Evolutionary conservation across 257 asterid species (phyloP).

Genomic region (Solanum paucissectum): DNA sequence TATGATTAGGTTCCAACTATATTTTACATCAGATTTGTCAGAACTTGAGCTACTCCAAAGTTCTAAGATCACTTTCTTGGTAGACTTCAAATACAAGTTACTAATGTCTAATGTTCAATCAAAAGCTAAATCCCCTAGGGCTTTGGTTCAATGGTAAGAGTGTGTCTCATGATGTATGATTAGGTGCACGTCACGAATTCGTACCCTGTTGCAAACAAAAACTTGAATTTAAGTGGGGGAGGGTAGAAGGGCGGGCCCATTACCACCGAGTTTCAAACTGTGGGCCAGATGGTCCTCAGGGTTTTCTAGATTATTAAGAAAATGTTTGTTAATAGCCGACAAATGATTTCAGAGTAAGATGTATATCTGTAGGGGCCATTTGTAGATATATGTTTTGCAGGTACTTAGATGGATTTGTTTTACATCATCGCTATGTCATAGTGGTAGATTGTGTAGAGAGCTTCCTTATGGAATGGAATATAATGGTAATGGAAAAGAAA

Average conservation of each 20-base stretch:
- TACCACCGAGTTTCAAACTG: background rate
- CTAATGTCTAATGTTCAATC: background rate
- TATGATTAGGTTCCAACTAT: background rate
- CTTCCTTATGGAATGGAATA: background rate
- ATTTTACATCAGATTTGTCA: background rate
- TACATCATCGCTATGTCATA: background rate
- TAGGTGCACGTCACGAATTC: background rate
- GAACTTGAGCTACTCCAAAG: background rate
- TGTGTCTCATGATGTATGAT: background rate
- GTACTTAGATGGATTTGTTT: background rate
- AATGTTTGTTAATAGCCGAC: background rate
- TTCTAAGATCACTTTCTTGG: background rate
- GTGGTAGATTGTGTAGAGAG: background rate
- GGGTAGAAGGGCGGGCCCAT: background rate
- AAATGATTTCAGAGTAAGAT: background rate
- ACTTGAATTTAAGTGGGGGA: background rate
- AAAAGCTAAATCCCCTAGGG: background rate
- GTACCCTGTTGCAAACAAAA: background rate
- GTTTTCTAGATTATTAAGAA: background rate
- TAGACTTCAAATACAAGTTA: background rate
- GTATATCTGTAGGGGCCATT: background rate
- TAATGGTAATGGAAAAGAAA: background rate
- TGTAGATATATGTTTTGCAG: background rate
- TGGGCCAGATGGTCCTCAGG: background rate
- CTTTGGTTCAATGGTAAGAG: background rate